Conservation (phyloP, 805 yeast species). For the Ogataea ganodermae region DNA sequence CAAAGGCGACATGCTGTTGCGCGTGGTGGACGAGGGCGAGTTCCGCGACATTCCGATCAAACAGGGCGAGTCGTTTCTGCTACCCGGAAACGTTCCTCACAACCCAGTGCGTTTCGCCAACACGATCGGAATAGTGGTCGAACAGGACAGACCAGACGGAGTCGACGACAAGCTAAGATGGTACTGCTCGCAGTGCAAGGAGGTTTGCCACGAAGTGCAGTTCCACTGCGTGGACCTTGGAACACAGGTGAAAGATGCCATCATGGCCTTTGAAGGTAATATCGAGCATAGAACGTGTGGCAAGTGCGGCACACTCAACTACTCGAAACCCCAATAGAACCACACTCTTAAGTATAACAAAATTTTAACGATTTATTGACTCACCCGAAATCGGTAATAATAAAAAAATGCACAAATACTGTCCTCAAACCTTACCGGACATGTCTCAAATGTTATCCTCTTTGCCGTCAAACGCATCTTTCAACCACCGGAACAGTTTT, state of each 20-base stretch:
- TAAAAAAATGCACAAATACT: not conserved
- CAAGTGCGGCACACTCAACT: conserved; percentile 71
- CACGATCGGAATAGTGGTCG: conserved; percentile 88
- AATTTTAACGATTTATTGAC: too few relatives aligned
- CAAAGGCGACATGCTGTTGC: conserved; percentile 82
- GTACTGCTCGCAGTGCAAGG: conserved; percentile 77
- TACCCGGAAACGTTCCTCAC: conserved; percentile 86
- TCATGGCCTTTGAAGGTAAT: conserved; percentile 66
- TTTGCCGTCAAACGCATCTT: conserved; percentile 49
- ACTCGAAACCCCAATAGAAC: conserved; percentile 59
- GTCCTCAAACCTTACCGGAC: not conserved
- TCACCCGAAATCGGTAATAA: too few relatives aligned
- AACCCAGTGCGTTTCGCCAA: conserved; percentile 84
- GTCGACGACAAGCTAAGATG: conserved; percentile 76
- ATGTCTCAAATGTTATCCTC: conserved; percentile 2
- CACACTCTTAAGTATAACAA: not conserved
- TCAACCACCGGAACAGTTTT: conserved; percentile 69
- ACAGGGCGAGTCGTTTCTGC: conserved; percentile 86
- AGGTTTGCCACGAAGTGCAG: conserved; percentile 63
- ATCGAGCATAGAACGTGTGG: conserved; percentile 67
- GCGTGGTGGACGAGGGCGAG: conserved; percentile 77
- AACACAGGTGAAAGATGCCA: conserved; percentile 85
- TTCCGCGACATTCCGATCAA: conserved; percentile 73
- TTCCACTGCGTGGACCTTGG: conserved; percentile 84
- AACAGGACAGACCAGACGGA: conserved; percentile 83